phyloP scores from a whole-genome alignment of 768 basidiomycete species.

The Wakefieldia striispora region DNA sequence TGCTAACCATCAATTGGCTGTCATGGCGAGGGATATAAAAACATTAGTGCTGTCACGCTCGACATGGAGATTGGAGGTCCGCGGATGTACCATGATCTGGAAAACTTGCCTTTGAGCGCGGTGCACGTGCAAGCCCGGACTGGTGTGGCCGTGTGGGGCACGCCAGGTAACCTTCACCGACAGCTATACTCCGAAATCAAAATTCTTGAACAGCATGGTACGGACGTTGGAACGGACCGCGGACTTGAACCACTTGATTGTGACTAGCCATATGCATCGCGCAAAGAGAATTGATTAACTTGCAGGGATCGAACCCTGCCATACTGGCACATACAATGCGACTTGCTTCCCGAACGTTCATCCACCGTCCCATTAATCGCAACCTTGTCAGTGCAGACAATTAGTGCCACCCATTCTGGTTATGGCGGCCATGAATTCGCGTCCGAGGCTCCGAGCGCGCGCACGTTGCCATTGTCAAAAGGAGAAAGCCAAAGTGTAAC shows the following conservation, averaged over 20 bases:
- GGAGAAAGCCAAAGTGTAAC: neutral
- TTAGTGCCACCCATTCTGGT: neutral
- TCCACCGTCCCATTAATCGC: neutral
- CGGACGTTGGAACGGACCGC: neutral
- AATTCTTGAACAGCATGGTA: conserved; percentile 1
- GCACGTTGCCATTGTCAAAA: neutral
- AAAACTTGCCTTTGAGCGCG: neutral
- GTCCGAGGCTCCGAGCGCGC: too few species aligned
- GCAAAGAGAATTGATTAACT: neutral
- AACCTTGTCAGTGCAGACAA: too few species aligned
- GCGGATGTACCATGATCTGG: neutral
- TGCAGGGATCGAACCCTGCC: neutral
- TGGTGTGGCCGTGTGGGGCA: neutral
- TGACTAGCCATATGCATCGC: neutral
- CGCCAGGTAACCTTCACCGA: neutral
- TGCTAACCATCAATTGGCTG: too few species aligned
- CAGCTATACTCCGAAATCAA: neutral
- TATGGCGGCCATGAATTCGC: too few species aligned
- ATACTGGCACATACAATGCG: too few species aligned
- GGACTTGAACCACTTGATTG: neutral
- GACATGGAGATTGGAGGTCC: neutral
- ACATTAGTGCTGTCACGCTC: neutral
- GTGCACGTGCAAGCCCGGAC: neutral
- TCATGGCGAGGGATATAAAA: too few species aligned
- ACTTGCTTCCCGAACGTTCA: neutral